Conservation (phyloP, 2,329 filamentous ascomycete species). For the Claviceps humidiphila region DNA sequence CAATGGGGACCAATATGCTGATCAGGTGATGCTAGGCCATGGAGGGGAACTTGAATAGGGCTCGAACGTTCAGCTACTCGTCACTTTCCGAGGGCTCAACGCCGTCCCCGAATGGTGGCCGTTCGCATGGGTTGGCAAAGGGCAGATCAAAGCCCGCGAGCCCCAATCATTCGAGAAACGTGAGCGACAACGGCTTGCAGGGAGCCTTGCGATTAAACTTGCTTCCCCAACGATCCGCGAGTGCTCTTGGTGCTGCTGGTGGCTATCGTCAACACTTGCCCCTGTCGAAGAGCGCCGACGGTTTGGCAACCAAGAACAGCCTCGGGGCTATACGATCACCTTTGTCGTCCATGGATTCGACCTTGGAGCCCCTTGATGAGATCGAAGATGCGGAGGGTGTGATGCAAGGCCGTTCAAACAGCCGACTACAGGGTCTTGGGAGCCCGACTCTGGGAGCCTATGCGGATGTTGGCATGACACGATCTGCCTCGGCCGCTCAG, state of each 20-base stretch:
- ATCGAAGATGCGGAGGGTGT: constrained; percentile 22
- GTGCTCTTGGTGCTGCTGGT: constrained; percentile 46
- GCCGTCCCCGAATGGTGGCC: constrained; percentile 29
- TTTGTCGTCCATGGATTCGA: constrained; percentile 26
- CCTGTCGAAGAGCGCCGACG: constrained; percentile 30
- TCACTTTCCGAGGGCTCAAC: constrained; percentile 36
- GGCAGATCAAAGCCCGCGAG: constrained; percentile 9
- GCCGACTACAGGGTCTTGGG: constrained; percentile 24
- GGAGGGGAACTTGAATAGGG: constrained; percentile 80
- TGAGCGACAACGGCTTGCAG: constrained; percentile 19
- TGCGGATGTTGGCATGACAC: constrained; percentile 37
- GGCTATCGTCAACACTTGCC: constrained; percentile 40
- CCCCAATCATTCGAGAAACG: constrained; percentile 17
- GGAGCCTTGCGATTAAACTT: constrained; percentile 14
- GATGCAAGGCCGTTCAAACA: constrained; percentile 16
- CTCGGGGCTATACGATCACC: constrained; percentile 21
- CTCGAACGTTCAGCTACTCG: constrained; percentile 46
- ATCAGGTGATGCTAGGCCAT: constrained; percentile 49
- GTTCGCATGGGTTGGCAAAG: constrained; percentile 12
- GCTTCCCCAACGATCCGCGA: constrained; percentile 45
- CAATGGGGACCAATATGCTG: not conserved
- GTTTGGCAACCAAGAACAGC: constrained; percentile 18
- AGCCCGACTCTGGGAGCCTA: constrained; percentile 32
- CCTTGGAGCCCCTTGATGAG: constrained; percentile 42
- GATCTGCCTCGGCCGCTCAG: constrained; percentile 60